A percentile compares a stretch with the other conserved stretches of the same genome.
These are phyloP conservation scores for Butyriboletus appendiculatus DNA, from an alignment of 1,284 basidiomycete genomes.

Conservation along the genomic window DNA sequence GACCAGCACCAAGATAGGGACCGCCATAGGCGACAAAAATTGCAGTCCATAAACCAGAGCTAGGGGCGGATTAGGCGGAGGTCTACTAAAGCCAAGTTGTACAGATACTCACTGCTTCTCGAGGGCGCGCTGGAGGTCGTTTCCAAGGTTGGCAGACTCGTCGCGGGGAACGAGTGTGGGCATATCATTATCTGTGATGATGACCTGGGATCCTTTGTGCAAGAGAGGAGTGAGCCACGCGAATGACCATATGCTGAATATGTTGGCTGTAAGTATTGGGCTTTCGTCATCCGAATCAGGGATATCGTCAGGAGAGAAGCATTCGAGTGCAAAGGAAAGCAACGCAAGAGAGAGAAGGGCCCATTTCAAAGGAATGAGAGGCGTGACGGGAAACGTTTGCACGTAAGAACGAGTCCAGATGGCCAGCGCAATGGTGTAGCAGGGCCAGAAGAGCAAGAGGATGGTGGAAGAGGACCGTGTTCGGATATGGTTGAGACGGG, in stretches of 20 bases:
- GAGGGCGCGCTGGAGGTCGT: conserved; percentile 61
- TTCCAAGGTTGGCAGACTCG: conserved; percentile 71
- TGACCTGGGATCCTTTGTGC: conserved; percentile 61
- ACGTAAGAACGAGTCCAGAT: conserved; percentile 65
- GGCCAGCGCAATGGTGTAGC: conserved; percentile 54
- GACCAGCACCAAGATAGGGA: conserved; percentile 69
- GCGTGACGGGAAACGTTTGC: conserved; percentile 23
- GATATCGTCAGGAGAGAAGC: conserved; percentile 63
- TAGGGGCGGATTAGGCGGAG: conserved; percentile 11
- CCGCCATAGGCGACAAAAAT: conserved; percentile 79
- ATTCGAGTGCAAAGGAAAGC: conserved; percentile 69
- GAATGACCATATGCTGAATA: conserved; percentile 80
- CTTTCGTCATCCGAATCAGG: conserved; percentile 59
- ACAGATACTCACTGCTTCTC: conserved; percentile 61
- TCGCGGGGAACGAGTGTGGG: conserved; percentile 68
- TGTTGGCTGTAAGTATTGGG: conserved; percentile 80
- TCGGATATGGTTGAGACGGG: conserved; percentile 75
- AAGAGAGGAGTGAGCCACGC: conserved; percentile 81
- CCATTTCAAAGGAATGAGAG: conserved; percentile 51
- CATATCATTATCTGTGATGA: conserved; percentile 79
- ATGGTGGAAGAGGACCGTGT: conserved; percentile 75
- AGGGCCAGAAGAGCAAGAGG: conserved; percentile 84
- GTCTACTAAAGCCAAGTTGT: not conserved
- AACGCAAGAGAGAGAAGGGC: conserved; percentile 51
- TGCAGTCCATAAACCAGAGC: conserved; percentile 64